Conservation (phyloP, 768 basidiomycete genomes). For the Royoungia palumana region DNA sequence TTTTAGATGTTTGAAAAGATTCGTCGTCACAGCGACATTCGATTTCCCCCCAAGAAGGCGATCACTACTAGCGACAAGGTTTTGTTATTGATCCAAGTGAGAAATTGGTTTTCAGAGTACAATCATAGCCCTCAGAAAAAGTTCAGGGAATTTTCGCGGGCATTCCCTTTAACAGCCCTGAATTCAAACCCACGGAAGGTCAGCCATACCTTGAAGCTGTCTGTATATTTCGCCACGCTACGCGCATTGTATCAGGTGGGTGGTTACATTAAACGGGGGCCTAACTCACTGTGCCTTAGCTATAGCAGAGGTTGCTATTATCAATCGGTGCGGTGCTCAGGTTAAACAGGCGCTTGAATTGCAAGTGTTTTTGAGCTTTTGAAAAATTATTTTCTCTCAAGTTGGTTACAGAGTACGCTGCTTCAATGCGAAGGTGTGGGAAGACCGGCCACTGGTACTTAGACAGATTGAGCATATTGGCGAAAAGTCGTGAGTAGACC, state of each 20-base stretch:
- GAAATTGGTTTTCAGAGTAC: conserved; percentile 1
- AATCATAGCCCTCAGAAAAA: conserved; percentile 5
- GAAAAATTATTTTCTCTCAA: conserved; percentile 2
- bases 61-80: conserved; percentile 75
- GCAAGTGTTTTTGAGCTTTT: conserved; percentile 36
- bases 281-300: conserved; percentile 42
- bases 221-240: conserved; percentile 69
- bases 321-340: conserved; percentile 61
- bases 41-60: conserved; percentile 68
- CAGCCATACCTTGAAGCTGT: conserved; percentile 70
- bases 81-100: conserved; percentile 75
- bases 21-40: conserved; percentile 69
- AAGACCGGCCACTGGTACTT: conserved; percentile 79
- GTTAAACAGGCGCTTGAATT: conserved; percentile 74
- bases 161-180: conserved; percentile 62
- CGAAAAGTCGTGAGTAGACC: conserved; percentile 72
- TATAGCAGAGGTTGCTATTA: conserved; percentile 71
- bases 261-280: neutral
- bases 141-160: conserved; percentile 67
- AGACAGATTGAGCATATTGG: conserved; percentile 89
- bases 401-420: conserved; percentile 58
- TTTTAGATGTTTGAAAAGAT: conserved; percentile 61
- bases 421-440: conserved; percentile 86
- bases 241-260: conserved; percentile 73
- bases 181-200: conserved; percentile 69